phyloP scores from a whole-genome alignment of 257 asterid species.

The Solanum ahanhuiri region DNA sequence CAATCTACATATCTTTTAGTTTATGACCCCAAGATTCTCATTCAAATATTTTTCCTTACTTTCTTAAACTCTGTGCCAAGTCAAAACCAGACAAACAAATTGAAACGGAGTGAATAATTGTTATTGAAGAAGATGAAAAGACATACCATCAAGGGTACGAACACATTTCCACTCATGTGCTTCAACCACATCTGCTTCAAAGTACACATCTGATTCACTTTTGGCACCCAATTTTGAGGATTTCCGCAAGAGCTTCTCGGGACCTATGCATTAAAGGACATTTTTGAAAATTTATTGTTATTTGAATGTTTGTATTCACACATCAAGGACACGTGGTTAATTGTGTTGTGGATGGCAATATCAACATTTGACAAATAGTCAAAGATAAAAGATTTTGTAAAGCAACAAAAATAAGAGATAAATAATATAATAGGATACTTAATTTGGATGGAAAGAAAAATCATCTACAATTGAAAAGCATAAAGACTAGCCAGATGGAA shows the following conservation, averaged over 20 bases:
- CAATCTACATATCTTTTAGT: background rate
- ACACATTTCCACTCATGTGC: constrained; percentile 94
- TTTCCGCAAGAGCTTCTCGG: constrained; percentile 74
- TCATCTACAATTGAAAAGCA: background rate
- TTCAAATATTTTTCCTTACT: background rate
- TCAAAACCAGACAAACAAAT: background rate
- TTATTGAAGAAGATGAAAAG: constrained; percentile 1
- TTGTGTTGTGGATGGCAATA: background rate
- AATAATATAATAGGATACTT: background rate
- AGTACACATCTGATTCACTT: constrained; percentile 31
- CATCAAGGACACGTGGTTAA: background rate
- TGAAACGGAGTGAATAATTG: background rate
- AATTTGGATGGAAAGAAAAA: background rate
- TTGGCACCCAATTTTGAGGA: constrained; percentile 44
- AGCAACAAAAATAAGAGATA: background rate
- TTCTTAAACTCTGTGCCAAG: background rate
- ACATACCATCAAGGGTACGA: constrained; percentile 75
- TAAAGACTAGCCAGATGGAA: no score
- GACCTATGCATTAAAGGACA: constrained; percentile 46
- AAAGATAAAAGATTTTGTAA: background rate
- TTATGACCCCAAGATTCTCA: background rate
- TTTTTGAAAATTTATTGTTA: background rate
- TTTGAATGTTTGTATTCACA: background rate
- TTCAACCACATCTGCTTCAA: constrained; percentile 70
- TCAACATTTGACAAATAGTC: background rate